Evolutionary conservation across 345 rosid genomes (phyloP), one percentile per base, ranked within the genome.

Genomic region (Reutealis trisperma): DNA sequence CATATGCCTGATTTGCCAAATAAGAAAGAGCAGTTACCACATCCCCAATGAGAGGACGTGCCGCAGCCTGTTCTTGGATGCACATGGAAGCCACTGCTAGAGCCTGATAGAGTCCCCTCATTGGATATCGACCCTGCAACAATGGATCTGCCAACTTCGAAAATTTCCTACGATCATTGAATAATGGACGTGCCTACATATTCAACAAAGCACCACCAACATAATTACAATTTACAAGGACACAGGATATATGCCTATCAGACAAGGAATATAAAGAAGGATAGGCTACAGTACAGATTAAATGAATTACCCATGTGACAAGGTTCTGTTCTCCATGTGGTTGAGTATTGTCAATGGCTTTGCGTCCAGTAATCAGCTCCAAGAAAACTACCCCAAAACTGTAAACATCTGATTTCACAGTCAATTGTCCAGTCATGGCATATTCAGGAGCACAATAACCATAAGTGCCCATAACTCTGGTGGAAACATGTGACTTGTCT

Each of bases 401-500:
- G 72, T 96, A 96, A 14, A 93, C 98, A 58, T 96, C 98, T 67
- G 98, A 96, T 79, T 96, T 96, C 37, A 93, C 97, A 0, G 99
- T 96, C 75, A 96, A 84, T 63, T 96, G 99, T 52, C 99, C 99
- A 4, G 99, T 96, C 99, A 96, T 96, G 82, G 99, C 98, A 63
- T 96, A 96, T 81, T 96, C 98, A 1, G 98, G 99, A 80, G 99
- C 99, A 87, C 99, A 96, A 70, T 96, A 94, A 44, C 99, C 99
- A 70, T 96, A 96, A 32, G 99, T 96, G 27, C 98, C 99, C 99
- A 94, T 96, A 59, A 96, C 99, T 83, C 99, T 89, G 70, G 99
- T 96, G 75, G 99, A 96, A 79, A 96, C 98, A 77, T 93, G 99
- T 8, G 99, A 96, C 75, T 96, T 93, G 85, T 96, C 99, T 70